Base-by-base conservation (phyloP, 257 asterid genomes). In the Solanum chiquidenum region DNA sequence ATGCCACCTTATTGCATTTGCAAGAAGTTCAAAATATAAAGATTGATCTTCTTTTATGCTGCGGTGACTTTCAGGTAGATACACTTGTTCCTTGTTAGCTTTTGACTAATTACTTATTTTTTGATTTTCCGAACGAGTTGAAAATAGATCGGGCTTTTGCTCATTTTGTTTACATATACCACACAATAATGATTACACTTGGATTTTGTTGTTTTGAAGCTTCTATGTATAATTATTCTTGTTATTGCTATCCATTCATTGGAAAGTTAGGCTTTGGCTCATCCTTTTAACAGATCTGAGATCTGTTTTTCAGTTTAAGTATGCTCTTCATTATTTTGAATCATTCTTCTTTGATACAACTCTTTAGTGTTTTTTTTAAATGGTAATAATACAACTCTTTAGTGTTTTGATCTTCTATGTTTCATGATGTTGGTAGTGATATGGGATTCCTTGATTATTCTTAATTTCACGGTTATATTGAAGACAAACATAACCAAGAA, bases 41-140 rank as follows among this genome's bases (percentile, higher is more conserved):
- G 89, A 93, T 97, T 80, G 99, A 97, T 89, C 98, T 97, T 87
- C 98, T 97, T 87, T 91, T 97, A 87, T 95, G 98, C 90, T 97
- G 99, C 44, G 99, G 99, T 25, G 99, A 97, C 89, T 97, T 97
- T 92, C 99, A 97, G 98, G 99, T 96, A 66, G 84, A 86, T 73
- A n/a, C 84, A 46, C 58, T 73, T 72, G 71, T 64, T 58, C 66
- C 46, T 71, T 71, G 64, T 79, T 44, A 69, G 9, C 38, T 79
- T 44, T 79, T 79, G 84, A 44, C 16, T 2, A 25, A 79, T 74
- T 44, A 12, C 37, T 42, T 77, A 27, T 4, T 25, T 25, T 77
- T 77, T 42, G 38, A 79, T 77, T 77, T 77, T 44, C 58, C 14
- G 12, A 25, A 42, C 9, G 64, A 79, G 84, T 79, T 42, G 49